Evolutionary conservation across 495 filamentous ascomycete species (phyloP), one percentile per base, ranked within the genome.

Genomic region (Tuber melanosporum): DNA sequence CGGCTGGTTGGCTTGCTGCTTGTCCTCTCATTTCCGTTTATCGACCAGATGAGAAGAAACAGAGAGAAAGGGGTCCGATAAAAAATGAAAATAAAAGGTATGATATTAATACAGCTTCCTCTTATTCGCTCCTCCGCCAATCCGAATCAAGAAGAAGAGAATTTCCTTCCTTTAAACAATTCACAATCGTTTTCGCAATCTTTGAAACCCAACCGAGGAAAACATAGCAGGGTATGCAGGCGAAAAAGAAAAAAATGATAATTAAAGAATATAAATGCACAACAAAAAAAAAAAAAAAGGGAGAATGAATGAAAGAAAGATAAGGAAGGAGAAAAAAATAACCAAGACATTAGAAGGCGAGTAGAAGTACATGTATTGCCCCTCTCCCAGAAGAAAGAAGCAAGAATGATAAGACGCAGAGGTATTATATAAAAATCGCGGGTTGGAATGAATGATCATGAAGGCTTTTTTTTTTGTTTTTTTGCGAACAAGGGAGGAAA

Each of bases 361-460:
- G 76, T 75, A 78, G 76, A 78, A 78, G 72, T 80, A 79, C 78
- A 80, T 80, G 75, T 80, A 80, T 80, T 80, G 73, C 71, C 69
- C 75, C 73, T 66, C 74, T 46, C 75, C 66, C 62, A 66, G 42
- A 66, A 72, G 46, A 74, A 66, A 57, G 49, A 57, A 57, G 26
- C 22, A 26, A 57, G 49, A 26, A 57, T 57, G 49, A 26, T 26
- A 57, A 57, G 49, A 57, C 39, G 39, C 39, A 26, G 9, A 26
- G 52, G 4, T 66, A 66, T 66, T 32, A 66, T 66, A 66, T 66
- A 66, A 66, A 32, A 32, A 66, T 66, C 57, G 57, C 57, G 17
- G n/a, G 57, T 14, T 32, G 12, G 12, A 66, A 32, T 57, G 52
- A 57, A 57, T 66, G 57, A 66, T 32, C 10, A 32, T 10, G 52